Conservation (phyloP, 495 filamentous ascomycete species). For the Extremus antarcticus region DNA sequence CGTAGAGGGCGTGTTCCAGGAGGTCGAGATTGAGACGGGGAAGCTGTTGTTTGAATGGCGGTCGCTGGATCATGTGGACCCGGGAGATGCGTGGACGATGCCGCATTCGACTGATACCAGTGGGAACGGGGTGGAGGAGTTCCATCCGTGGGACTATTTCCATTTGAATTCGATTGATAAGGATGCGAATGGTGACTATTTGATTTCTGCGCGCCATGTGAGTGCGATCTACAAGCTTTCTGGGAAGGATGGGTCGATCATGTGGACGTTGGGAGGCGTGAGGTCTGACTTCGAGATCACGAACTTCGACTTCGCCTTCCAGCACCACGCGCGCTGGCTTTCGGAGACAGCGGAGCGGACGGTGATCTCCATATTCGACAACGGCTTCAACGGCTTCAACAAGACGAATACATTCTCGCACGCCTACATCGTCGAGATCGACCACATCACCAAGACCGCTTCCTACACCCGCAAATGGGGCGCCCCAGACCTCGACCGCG, state of each 20-base stretch:
- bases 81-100: conserved; percentile 36
- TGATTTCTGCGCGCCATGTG: conserved; percentile 49
- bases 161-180: conserved; percentile 57
- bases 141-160: conserved; percentile 52
- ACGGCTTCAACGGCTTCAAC: conserved; percentile 42
- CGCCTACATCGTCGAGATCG: conserved; percentile 47
- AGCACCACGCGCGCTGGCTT: conserved; percentile 52
- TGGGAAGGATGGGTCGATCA: conserved; percentile 44
- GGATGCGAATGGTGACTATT: conserved; percentile 44
- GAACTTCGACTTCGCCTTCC: conserved; percentile 49
- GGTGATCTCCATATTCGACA: conserved; percentile 46
- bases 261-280: conserved; percentile 48
- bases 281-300: conserved; percentile 37
- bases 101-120: conserved; percentile 39
- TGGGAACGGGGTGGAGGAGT: conserved; percentile 34
- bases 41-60: conserved; percentile 45
- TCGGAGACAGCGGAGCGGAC: conserved; percentile 41
- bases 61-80: conserved; percentile 41
- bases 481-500: conserved; percentile 30
- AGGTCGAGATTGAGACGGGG: conserved; percentile 42
- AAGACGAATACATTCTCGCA: conserved; percentile 39
- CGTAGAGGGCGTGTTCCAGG: conserved; percentile 41
- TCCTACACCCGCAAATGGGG: conserved; percentile 35
- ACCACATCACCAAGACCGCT: conserved; percentile 43
- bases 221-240: conserved; percentile 51